Evolutionary conservation across 306 rosid species (phyloP).

Genomic region (Malus asiatica): DNA sequence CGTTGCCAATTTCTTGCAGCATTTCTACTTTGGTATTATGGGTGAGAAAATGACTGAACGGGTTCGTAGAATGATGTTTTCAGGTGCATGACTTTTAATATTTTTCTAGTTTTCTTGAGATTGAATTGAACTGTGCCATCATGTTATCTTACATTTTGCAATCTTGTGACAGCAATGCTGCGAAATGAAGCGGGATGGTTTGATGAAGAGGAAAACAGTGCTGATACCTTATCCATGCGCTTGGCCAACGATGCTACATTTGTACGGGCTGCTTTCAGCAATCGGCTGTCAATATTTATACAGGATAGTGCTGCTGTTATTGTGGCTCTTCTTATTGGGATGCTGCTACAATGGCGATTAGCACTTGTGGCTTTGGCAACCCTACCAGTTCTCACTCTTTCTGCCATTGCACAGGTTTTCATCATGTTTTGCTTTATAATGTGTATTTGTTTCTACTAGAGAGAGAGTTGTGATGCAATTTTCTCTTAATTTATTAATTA

Average conservation of each 20-base stretch:
- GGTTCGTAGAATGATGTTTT: constrained; percentile 99
- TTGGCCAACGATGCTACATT: constrained; percentile 99
- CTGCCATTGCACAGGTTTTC: constrained; percentile 95
- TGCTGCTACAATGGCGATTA: constrained; percentile 80
- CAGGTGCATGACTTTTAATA: constrained; percentile 45
- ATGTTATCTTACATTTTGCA: constrained; percentile 26
- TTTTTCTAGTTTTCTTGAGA: constrained; percentile 2
- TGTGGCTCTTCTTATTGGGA: constrained; percentile 92
- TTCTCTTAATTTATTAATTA: neutral
- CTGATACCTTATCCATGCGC: constrained; percentile 97
- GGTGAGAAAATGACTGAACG: constrained; percentile 99
- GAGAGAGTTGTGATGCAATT: neutral
- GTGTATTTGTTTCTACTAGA: neutral
- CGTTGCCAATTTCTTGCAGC: constrained; percentile 96
- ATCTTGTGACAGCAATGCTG: constrained; percentile 76
- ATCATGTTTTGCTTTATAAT: constrained; percentile 14
- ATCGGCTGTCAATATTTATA: constrained; percentile 92
- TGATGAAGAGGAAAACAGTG: constrained; percentile 94
- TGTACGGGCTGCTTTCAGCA: constrained; percentile 98
- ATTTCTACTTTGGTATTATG: constrained; percentile 98
- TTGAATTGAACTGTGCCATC: constrained; percentile 2
- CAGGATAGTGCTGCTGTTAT: constrained; percentile 97
- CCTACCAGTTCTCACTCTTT: constrained; percentile 77
- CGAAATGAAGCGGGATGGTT: constrained; percentile 98
- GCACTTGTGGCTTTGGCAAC: constrained; percentile 98